Evolutionary conservation across 2,329 filamentous ascomycete genomes (phyloP).

Genomic region (Passalora sequoiae): DNA sequence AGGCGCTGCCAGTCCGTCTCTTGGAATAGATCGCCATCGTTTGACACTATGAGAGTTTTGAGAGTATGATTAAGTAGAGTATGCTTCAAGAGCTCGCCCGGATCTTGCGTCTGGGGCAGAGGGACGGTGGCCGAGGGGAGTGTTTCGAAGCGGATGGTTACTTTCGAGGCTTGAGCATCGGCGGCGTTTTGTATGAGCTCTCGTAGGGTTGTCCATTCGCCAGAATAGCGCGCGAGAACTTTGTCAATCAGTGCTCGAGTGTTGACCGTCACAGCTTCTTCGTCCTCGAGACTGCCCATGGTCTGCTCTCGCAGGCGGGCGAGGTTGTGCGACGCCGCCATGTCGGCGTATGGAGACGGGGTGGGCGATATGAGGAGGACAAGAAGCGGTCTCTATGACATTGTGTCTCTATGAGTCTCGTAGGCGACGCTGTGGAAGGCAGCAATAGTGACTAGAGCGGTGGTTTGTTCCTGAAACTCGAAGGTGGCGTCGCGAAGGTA

Average conservation of each 20-base stretch:
- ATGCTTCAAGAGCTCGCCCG: slow-evolving; percentile 73
- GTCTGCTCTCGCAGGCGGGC: slow-evolving; percentile 70
- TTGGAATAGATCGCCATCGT: slow-evolving; percentile 83
- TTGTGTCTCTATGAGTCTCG: too few species aligned
- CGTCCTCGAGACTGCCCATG: slow-evolving; percentile 77
- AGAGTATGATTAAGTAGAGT: slow-evolving; percentile 79
- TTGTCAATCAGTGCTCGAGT: slow-evolving; percentile 96
- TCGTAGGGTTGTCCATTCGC: slow-evolving; percentile 82
- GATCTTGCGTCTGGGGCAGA: slow-evolving; percentile 58
- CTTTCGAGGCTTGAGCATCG: slow-evolving; percentile 84
- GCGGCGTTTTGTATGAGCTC: slow-evolving; percentile 98
- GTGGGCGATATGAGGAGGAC: slow-evolving; percentile 1
- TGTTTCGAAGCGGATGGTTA: slow-evolving; percentile 89
- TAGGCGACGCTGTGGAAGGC: too few species aligned
- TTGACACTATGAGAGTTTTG: slow-evolving; percentile 80
- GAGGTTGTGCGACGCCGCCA: slow-evolving; percentile 28
- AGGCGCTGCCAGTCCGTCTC: slow-evolving; percentile 87
- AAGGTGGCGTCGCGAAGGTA: slow-evolving; percentile 5
- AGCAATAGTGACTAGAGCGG: too few species aligned
- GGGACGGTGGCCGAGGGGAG: slow-evolving; percentile 74
- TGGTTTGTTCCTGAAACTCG: too few species aligned
- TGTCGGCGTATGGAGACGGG: slow-evolving; percentile 4
- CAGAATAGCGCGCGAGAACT: slow-evolving; percentile 90
- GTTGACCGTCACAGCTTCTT: slow-evolving; percentile 97
- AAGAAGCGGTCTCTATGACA: too few species aligned